Evolutionary conservation across 176 grass and related monocot genomes (phyloP).

Genomic region (Avena sativa): DNA sequence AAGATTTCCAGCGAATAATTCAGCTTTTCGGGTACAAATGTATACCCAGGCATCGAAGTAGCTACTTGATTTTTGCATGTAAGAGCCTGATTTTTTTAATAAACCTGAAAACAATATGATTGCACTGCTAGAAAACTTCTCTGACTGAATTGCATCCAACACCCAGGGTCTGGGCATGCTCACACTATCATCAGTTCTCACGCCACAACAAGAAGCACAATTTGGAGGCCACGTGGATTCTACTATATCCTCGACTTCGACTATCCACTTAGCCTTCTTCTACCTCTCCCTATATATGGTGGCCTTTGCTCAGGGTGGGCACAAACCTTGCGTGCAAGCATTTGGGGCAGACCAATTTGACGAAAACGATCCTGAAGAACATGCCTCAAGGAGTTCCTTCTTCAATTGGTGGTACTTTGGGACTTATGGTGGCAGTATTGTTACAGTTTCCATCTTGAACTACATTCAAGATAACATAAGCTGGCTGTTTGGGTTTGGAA

Average conservation of each 20-base stretch:
- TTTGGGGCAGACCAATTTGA: conserved; percentile 75
- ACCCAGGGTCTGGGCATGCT: conserved; percentile 62
- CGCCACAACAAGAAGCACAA: conserved; percentile 26
- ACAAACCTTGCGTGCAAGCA: conserved; percentile 67
- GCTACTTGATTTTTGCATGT: not conserved
- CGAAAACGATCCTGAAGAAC: conserved; percentile 51
- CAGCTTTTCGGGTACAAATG: not conserved
- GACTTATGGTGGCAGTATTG: conserved; percentile 27
- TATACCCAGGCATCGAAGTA: not conserved
- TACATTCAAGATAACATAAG: conserved; percentile 58
- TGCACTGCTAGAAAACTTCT: not conserved
- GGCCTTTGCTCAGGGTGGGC: conserved; percentile 55
- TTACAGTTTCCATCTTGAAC: conserved; percentile 52
- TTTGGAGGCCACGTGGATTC: conserved; percentile 3
- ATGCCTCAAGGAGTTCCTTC: conserved; percentile 53
- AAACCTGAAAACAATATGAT: not conserved
- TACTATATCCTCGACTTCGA: not conserved
- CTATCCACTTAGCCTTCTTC: conserved; percentile 49
- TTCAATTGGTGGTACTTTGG: conserved; percentile 78
- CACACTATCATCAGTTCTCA: conserved; percentile 49
- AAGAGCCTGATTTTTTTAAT: not conserved
- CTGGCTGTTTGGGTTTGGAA: conserved; percentile 61
- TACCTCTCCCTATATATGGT: conserved; percentile 57
- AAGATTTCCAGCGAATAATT: not conserved
- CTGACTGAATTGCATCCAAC: not conserved